Percentiles rank a stretch among this genome's conserved stretches.
Conservation (phyloP, 768 basidiomycete species). For the Daedaleopsis sinensis region DNA sequence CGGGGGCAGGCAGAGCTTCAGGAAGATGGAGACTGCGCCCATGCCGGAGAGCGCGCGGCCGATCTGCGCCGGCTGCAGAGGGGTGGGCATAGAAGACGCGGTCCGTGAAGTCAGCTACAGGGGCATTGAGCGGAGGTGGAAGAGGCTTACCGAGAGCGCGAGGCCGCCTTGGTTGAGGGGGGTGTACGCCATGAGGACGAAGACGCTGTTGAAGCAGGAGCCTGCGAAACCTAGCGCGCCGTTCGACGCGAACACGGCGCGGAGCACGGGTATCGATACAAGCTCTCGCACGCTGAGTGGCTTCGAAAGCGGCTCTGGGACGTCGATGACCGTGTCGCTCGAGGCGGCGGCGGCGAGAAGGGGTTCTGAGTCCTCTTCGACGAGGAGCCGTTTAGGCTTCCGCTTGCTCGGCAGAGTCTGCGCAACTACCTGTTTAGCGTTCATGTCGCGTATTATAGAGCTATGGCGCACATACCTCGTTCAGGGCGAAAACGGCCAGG, state of each 20-base stretch:
- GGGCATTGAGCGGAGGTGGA: background rate
- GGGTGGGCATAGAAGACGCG: background rate
- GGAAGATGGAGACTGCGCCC: slow-evolving; percentile 50
- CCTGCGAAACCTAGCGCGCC: slow-evolving; percentile 55
- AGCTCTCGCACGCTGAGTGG: slow-evolving; percentile 35
- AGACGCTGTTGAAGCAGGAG: slow-evolving; percentile 64
- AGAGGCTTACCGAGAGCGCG: slow-evolving; percentile 53
- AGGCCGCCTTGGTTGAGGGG: slow-evolving; percentile 60
- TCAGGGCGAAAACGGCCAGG: slow-evolving; percentile 49
- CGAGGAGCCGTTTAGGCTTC: slow-evolving; percentile 1
- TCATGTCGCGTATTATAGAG: no score
- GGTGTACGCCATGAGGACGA: slow-evolving; percentile 69
- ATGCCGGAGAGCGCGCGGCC: slow-evolving; percentile 58
- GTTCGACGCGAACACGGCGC: slow-evolving; percentile 53
- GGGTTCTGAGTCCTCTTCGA: slow-evolving; percentile 7
- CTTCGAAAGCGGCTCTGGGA: slow-evolving; percentile 8
- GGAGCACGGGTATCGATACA: slow-evolving; percentile 54
- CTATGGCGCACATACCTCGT: slow-evolving; percentile 47
- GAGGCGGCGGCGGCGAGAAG: background rate
- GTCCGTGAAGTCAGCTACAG: background rate
- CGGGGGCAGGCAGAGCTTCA: slow-evolving; percentile 58
- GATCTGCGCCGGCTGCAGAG: slow-evolving; percentile 52
- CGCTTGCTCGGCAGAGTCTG: slow-evolving; percentile 30
- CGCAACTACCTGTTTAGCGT: no score
- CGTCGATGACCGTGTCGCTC: slow-evolving; percentile 5